These are phyloP conservation scores for Haplosporangium sp. DNA, from an alignment of 371 early-diverging fungal species.

Conservation along the genomic window DNA sequence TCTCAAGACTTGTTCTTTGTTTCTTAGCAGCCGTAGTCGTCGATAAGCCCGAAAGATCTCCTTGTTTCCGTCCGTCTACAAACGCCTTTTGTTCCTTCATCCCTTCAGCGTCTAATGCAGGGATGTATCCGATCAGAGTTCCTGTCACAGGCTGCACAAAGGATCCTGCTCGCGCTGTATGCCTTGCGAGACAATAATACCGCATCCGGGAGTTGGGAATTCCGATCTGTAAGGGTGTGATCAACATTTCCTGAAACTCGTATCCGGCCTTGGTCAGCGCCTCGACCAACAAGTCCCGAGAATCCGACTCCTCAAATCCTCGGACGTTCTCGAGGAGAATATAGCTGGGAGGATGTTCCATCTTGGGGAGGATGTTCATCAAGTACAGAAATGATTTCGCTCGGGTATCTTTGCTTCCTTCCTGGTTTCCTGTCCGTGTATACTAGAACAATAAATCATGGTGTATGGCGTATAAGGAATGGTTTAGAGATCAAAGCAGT, in stretches of 20 bases:
- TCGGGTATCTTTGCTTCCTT: slow-evolving; percentile 80
- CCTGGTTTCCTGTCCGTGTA: slow-evolving; percentile 80
- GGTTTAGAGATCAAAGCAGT: background rate
- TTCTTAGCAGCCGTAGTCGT: slow-evolving; percentile 43
- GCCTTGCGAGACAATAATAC: slow-evolving; percentile 69
- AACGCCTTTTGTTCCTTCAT: slow-evolving; percentile 39
- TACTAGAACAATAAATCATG: slow-evolving; percentile 51
- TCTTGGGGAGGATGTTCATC: slow-evolving; percentile 59
- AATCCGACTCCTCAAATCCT: slow-evolving; percentile 82
- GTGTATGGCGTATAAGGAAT: background rate
- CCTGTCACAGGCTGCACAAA: slow-evolving; percentile 60
- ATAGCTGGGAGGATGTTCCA: slow-evolving; percentile 72
- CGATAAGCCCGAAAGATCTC: slow-evolving; percentile 48
- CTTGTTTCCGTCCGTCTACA: slow-evolving; percentile 53
- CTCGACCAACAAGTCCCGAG: slow-evolving; percentile 61
- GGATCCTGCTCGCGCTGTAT: slow-evolving; percentile 23
- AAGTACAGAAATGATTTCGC: slow-evolving; percentile 79
- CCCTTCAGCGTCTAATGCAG: slow-evolving; percentile 50
- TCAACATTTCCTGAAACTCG: slow-evolving; percentile 65
- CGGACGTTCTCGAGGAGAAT: slow-evolving; percentile 87
- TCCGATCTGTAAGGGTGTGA: slow-evolving; percentile 72
- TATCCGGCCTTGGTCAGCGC: slow-evolving; percentile 59
- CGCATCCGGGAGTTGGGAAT: slow-evolving; percentile 75
- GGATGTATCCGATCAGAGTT: slow-evolving; percentile 64
- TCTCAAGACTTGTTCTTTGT: slow-evolving; percentile 28